Conservation (phyloP, 768 basidiomycete species). For the Tricholoma saponaceum region DNA sequence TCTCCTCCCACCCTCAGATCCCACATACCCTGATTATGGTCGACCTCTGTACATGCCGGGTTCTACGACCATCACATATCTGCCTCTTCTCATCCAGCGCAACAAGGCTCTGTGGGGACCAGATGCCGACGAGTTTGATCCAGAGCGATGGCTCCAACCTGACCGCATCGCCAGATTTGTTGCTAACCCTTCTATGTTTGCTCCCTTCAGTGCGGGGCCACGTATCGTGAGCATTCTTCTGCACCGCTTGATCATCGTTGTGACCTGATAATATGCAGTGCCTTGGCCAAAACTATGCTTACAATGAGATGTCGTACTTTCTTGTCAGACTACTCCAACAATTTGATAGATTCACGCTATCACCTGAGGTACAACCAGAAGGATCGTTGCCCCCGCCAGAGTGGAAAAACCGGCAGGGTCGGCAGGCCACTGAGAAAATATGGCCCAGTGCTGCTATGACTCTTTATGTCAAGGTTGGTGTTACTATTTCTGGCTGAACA, state of each 20-base stretch:
- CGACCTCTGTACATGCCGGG: constrained; percentile 57
- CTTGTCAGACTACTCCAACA: constrained; percentile 63
- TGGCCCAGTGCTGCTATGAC: constrained; percentile 65
- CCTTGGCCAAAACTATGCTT: constrained; percentile 70
- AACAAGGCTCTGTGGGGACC: constrained; percentile 67
- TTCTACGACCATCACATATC: constrained; percentile 52
- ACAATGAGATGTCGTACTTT: constrained; percentile 73
- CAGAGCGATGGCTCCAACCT: constrained; percentile 72
- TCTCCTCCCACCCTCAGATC: constrained; percentile 48
- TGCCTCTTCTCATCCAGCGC: constrained; percentile 63
- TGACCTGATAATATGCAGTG: constrained; percentile 37
- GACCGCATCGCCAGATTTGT: constrained; percentile 45
- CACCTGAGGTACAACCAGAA: constrained; percentile 55
- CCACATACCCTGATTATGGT: constrained; percentile 35
- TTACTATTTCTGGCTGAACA: constrained; percentile 1
- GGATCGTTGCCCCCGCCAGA: constrained; percentile 58
- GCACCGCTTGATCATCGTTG: neutral
- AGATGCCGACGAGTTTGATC: constrained; percentile 75
- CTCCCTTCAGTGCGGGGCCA: constrained; percentile 73
- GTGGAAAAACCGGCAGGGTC: constrained; percentile 47
- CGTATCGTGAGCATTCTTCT: constrained; percentile 36
- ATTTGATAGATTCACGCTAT: constrained; percentile 56
- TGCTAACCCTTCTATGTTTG: constrained; percentile 63
- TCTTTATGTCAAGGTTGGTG: constrained; percentile 58
- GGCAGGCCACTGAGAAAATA: constrained; percentile 53